These are phyloP conservation scores for Arachis hypogaea DNA, from an alignment of 306 rosid species.

Conservation along the genomic window DNA sequence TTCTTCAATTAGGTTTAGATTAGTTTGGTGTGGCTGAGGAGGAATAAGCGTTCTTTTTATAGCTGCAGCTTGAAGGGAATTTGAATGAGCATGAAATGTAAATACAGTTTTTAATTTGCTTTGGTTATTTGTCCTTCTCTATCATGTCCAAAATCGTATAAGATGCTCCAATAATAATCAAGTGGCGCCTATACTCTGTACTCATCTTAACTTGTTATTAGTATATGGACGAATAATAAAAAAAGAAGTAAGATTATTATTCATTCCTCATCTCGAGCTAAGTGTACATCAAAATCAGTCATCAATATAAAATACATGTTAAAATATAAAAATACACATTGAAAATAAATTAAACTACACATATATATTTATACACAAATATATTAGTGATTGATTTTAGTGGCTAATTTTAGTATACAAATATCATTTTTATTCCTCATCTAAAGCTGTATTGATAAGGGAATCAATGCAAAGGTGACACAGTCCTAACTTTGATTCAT, in stretches of 20 bases:
- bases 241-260: slow-evolving; percentile 7
- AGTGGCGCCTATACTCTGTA: neutral
- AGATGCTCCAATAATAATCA: neutral
- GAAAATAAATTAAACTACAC: too few species aligned
- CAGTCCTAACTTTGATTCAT: neutral
- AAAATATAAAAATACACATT: too few species aligned
- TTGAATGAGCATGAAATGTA: slow-evolving; percentile 23
- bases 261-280: neutral
- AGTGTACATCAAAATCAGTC: too few species aligned
- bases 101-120: slow-evolving; percentile 19
- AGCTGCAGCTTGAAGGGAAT: slow-evolving; percentile 12
- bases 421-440: neutral
- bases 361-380: too few species aligned
- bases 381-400: too few species aligned
- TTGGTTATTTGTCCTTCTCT: neutral
- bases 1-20: neutral
- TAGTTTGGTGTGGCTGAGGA: neutral
- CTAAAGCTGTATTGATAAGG: neutral
- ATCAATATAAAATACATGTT: too few species aligned
- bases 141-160: neutral
- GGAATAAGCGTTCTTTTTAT: slow-evolving; percentile 33
- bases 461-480: slow-evolving; percentile 29
- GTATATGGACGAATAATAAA: neutral
- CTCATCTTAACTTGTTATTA: neutral
- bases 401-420: too few species aligned